phyloP scores from a whole-genome alignment of 139 green algal genomes.

The Micromonas pusilla region DNA sequence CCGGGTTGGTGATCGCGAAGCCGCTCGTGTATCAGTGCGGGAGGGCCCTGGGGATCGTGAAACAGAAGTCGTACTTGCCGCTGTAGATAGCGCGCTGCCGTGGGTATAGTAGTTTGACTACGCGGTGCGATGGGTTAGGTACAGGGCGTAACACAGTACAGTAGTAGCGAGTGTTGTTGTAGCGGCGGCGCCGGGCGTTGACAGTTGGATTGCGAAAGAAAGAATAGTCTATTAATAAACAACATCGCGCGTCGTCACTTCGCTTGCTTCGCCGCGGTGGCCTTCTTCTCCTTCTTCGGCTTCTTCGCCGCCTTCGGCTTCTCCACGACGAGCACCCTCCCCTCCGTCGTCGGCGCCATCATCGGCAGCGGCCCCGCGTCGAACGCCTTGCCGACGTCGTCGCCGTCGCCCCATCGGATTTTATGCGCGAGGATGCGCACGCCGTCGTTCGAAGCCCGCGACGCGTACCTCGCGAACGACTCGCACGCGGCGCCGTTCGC shows the following conservation, averaged over 20 bases:
- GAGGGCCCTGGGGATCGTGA: not conserved
- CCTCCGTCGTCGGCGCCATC: not conserved
- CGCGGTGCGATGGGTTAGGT: too few species aligned
- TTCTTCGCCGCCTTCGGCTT: not conserved
- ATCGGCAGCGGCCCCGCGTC: not conserved
- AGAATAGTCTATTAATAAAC: too few species aligned
- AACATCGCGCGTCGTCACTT: not conserved
- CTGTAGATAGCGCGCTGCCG: not conserved
- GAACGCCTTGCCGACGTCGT: conserved; percentile 8
- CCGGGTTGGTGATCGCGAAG: conserved; percentile 28
- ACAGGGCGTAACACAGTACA: too few species aligned
- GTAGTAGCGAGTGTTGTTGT: too few species aligned
- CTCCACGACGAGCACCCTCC: not conserved
- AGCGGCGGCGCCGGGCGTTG: too few species aligned
- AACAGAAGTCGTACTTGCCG: conserved; percentile 5
- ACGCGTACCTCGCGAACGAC: conserved; percentile 9
- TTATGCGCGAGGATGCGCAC: not conserved
- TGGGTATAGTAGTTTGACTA: not conserved
- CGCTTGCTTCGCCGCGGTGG: not conserved
- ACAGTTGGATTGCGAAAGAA: too few species aligned
- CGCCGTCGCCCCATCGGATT: conserved; percentile 17
- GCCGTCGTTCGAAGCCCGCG: not conserved
- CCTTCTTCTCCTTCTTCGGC: conserved; percentile 5
- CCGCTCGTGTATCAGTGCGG: not conserved
- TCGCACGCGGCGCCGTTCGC: conserved; percentile 21